These are phyloP conservation scores for Eimeria zaria DNA, from an alignment of 169 alveolate species.

Conservation along the genomic window DNA sequence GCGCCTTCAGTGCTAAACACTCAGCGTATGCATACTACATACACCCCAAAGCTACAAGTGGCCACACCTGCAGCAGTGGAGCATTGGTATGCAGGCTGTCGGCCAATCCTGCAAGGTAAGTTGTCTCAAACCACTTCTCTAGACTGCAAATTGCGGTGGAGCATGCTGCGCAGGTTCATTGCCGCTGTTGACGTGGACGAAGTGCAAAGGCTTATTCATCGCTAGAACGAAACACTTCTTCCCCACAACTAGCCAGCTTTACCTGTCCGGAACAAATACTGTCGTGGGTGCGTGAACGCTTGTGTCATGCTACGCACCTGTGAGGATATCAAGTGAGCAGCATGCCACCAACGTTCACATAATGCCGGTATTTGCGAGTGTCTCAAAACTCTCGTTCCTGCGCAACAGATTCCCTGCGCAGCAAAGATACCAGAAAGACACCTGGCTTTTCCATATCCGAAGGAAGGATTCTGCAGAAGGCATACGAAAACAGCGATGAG, in stretches of 20 bases:
- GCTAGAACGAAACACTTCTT: neutral
- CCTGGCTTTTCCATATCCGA: neutral
- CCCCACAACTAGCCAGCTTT: neutral
- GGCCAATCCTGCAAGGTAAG: neutral
- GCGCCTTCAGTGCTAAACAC: too few species aligned
- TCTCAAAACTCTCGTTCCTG: neutral
- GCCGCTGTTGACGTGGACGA: neutral
- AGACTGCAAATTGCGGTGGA: neutral
- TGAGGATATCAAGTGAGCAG: neutral
- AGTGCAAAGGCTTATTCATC: neutral
- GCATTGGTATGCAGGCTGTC: neutral
- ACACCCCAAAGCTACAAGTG: neutral
- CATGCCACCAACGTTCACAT: neutral
- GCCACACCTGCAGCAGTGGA: neutral
- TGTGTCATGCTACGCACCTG: too few species aligned
- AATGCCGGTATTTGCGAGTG: neutral
- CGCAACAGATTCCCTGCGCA: neutral
- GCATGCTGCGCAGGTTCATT: neutral
- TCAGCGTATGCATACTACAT: neutral
- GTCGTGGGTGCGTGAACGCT: neutral
- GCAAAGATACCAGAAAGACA: neutral
- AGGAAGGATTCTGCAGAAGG: neutral
- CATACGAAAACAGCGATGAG: neutral
- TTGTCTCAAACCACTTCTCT: neutral
- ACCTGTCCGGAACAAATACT: neutral